These are phyloP conservation scores for Colletotrichum musicola DNA, from an alignment of 2,329 filamentous ascomycete species.

Conservation along the genomic window DNA sequence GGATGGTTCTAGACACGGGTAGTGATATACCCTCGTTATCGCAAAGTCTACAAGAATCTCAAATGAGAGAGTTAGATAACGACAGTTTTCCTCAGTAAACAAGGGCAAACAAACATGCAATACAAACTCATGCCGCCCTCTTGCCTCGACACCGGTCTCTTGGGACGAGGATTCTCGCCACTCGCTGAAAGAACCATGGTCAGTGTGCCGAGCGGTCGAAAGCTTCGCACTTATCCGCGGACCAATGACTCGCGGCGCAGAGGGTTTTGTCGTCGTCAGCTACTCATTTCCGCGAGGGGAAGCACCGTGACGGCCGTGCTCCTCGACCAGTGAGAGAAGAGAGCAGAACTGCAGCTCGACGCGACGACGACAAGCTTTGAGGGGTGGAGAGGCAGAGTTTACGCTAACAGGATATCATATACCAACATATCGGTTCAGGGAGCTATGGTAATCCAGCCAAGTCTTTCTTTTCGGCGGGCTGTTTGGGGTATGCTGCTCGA, in stretches of 20 bases:
- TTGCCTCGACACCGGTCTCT: not conserved
- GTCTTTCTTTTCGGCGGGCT: too few relatives aligned
- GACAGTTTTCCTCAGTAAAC: too few relatives aligned
- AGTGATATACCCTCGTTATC: not conserved
- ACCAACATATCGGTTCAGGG: not conserved
- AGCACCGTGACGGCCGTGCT: too few relatives aligned
- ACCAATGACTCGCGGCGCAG: not conserved
- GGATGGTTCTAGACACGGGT: too few relatives aligned
- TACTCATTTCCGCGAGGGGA: not conserved
- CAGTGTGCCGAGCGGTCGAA: not conserved
- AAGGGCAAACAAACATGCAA: too few relatives aligned
- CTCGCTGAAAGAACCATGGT: not conserved
- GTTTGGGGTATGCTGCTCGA: not conserved
- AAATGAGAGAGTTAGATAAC: too few relatives aligned
- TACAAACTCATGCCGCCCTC: too few relatives aligned
- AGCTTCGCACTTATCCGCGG: not conserved
- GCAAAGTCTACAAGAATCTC: not conserved
- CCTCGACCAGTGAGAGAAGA: too few relatives aligned
- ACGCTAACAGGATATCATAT: not conserved
- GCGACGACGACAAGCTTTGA: constrained; percentile 8
- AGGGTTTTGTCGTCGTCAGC: not conserved
- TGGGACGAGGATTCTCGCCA: not conserved
- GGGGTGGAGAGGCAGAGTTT: not conserved
- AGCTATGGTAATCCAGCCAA: not conserved
- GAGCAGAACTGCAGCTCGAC: too few relatives aligned